These are phyloP conservation scores for Nevesoporus exiguus DNA, from an alignment of 768 basidiomycete species.

Conservation along the genomic window DNA sequence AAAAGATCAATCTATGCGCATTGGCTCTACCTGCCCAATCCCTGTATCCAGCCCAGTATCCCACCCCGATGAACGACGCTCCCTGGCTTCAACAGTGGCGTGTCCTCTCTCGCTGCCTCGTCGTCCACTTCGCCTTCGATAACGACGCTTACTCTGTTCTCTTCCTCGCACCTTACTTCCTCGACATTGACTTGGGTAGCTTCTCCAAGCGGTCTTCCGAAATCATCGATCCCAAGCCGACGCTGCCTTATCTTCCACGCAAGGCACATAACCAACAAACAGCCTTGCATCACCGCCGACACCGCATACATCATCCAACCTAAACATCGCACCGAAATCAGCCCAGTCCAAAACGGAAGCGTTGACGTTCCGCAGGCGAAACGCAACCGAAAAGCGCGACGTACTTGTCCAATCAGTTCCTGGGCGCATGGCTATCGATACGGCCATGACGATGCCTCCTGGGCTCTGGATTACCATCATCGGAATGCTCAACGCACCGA, in stretches of 20 bases:
- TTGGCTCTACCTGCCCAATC: constrained; percentile 12
- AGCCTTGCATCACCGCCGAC: constrained; percentile 80
- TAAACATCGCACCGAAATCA: constrained; percentile 21
- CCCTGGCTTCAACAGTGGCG: constrained; percentile 24
- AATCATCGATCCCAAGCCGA: constrained; percentile 80
- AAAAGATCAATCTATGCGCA: background rate
- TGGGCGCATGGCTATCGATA: constrained; percentile 74
- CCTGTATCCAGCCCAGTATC: constrained; percentile 23
- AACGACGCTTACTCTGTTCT: constrained; percentile 13
- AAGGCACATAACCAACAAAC: constrained; percentile 81
- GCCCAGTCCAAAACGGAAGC: background rate
- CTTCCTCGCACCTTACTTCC: constrained; percentile 5
- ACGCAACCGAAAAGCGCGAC: constrained; percentile 18
- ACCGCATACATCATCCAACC: constrained; percentile 82
- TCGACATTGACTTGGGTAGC: background rate
- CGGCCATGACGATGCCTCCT: constrained; percentile 82
- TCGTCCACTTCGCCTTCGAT: constrained; percentile 19
- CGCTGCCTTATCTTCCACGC: constrained; percentile 79
- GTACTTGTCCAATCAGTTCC: constrained; percentile 85
- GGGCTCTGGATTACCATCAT: constrained; percentile 97
- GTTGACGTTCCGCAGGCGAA: no score
- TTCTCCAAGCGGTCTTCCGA: constrained; percentile 56
- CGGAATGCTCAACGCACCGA: constrained; percentile 89
- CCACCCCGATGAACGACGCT: constrained; percentile 19
- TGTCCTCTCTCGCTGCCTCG: constrained; percentile 13